These are phyloP conservation scores for Umbelopsis sp. DNA, from an alignment of 371 early-diverging fungal genomes.

Conservation along the genomic window DNA sequence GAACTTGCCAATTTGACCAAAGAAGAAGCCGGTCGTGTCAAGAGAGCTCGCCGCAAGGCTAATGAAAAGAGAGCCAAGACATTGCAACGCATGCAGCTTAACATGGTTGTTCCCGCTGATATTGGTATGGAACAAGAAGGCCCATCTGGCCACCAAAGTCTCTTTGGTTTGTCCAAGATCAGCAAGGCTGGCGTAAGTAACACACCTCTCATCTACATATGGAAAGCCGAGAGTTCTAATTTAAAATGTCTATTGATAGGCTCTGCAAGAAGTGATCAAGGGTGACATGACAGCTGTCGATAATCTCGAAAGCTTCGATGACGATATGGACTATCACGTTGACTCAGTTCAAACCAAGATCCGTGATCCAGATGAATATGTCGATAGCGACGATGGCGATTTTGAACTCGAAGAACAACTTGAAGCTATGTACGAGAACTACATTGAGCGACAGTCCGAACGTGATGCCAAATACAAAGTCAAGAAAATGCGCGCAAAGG, in stretches of 20 bases:
- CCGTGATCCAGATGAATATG: constrained; percentile 42
- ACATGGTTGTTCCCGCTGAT: constrained; percentile 91
- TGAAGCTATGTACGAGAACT: constrained; percentile 75
- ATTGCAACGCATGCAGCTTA: constrained; percentile 85
- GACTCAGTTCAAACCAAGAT: constrained; percentile 27
- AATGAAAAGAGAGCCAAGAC: constrained; percentile 83
- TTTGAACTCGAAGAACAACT: constrained; percentile 71
- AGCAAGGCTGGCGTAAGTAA: constrained; percentile 49
- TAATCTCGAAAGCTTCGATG: constrained; percentile 43
- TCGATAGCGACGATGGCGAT: constrained; percentile 48
- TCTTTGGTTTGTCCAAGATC: constrained; percentile 64
- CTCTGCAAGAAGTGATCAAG: constrained; percentile 49
- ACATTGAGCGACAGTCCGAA: constrained; percentile 72
- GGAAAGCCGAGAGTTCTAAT: no score
- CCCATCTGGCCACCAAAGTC: constrained; percentile 55
- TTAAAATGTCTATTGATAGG: constrained; percentile 14
- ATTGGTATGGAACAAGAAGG: constrained; percentile 81
- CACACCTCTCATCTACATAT: no score
- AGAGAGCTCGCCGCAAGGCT: constrained; percentile 63
- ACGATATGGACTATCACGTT: constrained; percentile 39
- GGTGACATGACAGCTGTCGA: constrained; percentile 65
- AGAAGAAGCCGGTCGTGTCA: constrained; percentile 61
- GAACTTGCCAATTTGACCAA: constrained; percentile 64
- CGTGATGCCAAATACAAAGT: constrained; percentile 78
- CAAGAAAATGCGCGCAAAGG: constrained; percentile 62